These are phyloP conservation scores for Lactuca saligna DNA, from an alignment of 129 eudicot genomes.

Conservation along the genomic window DNA sequence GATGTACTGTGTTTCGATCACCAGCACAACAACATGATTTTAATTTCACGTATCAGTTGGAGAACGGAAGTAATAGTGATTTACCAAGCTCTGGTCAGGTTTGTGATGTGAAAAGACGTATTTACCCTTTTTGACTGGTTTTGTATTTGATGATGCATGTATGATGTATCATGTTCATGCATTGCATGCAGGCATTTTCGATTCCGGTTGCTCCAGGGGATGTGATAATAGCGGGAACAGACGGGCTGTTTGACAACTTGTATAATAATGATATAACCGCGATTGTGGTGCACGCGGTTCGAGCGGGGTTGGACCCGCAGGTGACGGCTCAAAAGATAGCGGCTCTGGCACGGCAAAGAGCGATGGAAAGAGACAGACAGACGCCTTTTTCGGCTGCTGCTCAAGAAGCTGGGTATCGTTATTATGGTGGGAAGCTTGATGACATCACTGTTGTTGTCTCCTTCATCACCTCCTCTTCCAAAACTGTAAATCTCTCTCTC, in stretches of 20 bases:
- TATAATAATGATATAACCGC: constrained; percentile 81
- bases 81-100: constrained; percentile 95
- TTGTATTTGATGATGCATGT: too few relatives aligned
- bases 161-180: not conserved
- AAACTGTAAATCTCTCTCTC: constrained; percentile 40
- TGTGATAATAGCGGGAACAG: constrained; percentile 88
- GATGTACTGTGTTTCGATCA: constrained; percentile 82
- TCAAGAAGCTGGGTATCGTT: constrained; percentile 93
- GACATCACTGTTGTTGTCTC: constrained; percentile 93
- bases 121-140: too few relatives aligned
- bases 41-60: constrained; percentile 89
- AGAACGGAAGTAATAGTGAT: constrained; percentile 75
- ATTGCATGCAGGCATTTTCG: constrained; percentile 62
- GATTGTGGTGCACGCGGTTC: constrained; percentile 76
- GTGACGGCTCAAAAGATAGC: constrained; percentile 95
- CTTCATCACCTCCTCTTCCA: constrained; percentile 56
- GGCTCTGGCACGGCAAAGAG: constrained; percentile 89
- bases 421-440: constrained; percentile 90
- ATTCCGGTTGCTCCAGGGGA: constrained; percentile 88
- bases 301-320: constrained; percentile 87
- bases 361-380: constrained; percentile 76
- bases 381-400: constrained; percentile 95
- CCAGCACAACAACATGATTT: constrained; percentile 93
- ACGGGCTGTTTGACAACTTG: constrained; percentile 88
- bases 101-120: not conserved